Evolutionary conservation across 192 early-diverging fungal genomes (phyloP).

Genomic region (Linderina pennispora): DNA sequence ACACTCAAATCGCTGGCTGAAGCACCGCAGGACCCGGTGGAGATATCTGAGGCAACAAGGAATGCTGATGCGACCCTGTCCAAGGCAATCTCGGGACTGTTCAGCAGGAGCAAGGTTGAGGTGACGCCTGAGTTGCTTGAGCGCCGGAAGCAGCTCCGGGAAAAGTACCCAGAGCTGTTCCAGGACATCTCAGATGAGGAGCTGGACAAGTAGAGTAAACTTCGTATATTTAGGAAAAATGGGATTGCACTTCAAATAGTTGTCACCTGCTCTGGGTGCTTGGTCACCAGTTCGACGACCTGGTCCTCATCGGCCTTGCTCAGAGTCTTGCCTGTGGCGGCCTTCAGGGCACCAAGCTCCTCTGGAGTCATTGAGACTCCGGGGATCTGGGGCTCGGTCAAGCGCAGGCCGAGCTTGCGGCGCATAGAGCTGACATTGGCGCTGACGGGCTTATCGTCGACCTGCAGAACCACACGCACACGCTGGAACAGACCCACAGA

Average conservation of each 20-base stretch:
- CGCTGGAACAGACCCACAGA: constrained; percentile 35
- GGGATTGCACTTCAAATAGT: too few relatives aligned
- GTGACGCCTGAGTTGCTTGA: constrained; percentile 26
- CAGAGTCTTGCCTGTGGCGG: constrained; percentile 2
- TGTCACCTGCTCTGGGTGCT: constrained; percentile 33
- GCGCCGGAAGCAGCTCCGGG: constrained; percentile 12
- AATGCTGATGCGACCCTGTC: constrained; percentile 13
- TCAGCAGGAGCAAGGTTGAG: constrained; percentile 7
- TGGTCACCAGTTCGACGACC: constrained; percentile 31
- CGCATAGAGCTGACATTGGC: constrained; percentile 47
- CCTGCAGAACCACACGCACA: constrained; percentile 35
- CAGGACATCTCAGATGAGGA: constrained; percentile 21
- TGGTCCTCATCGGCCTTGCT: constrained; percentile 8
- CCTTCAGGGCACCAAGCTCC: constrained; percentile 17
- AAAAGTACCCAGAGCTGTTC: constrained; percentile 25
- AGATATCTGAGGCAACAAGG: background rate
- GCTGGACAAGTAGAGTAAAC: constrained; percentile 3
- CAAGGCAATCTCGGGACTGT: constrained; percentile 3
- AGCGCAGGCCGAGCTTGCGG: constrained; percentile 32
- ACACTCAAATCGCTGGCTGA: constrained; percentile 1
- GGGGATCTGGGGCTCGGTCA: constrained; percentile 23
- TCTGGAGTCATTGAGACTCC: constrained; percentile 16
- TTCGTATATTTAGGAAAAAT: too few relatives aligned
- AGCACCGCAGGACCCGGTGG: background rate
- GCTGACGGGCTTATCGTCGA: constrained; percentile 39